A percentile compares a stretch with the other conserved stretches of the same genome.
These are phyloP conservation scores for Anacardium occidentale DNA, from an alignment of 345 rosid genomes.

Conservation along the genomic window DNA sequence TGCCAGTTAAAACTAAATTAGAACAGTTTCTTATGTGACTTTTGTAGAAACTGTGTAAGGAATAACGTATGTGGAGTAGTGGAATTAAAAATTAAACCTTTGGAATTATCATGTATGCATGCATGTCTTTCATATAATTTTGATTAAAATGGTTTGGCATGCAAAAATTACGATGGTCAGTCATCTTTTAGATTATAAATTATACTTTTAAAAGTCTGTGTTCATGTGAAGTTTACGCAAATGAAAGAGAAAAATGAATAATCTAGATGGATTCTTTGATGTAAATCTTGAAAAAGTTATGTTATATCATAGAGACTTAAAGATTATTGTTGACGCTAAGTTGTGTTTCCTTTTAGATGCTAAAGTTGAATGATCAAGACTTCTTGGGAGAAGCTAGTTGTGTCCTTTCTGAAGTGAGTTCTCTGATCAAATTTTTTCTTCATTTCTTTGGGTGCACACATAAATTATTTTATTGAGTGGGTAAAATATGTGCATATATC, in stretches of 20 bases:
- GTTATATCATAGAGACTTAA: neutral
- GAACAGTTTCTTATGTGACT: neutral
- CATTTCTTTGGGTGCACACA: neutral
- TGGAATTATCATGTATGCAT: neutral
- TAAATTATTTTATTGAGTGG: neutral
- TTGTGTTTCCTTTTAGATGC: slow-evolving; percentile 35
- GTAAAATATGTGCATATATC: neutral
- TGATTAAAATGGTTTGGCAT: neutral
- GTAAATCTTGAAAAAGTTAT: neutral
- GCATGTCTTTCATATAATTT: no score
- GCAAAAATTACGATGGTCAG: neutral
- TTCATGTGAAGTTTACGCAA: neutral
- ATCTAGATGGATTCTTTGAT: neutral
- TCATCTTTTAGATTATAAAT: neutral
- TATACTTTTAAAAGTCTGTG: neutral
- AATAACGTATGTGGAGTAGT: neutral
- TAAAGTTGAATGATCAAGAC: slow-evolving; percentile 62
- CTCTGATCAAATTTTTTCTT: neutral
- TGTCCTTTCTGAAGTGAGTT: slow-evolving; percentile 58
- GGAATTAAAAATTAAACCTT: neutral
- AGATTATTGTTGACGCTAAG: no score
- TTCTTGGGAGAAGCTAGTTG: slow-evolving; percentile 79
- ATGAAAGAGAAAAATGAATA: neutral
- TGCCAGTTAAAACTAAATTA: neutral
- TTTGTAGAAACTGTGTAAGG: neutral